A percentile compares a stretch with the other conserved stretches of the same genome.
phyloP scores from a whole-genome alignment of 1,284 basidiomycete genomes.

The Macrocystidia cucumis region DNA sequence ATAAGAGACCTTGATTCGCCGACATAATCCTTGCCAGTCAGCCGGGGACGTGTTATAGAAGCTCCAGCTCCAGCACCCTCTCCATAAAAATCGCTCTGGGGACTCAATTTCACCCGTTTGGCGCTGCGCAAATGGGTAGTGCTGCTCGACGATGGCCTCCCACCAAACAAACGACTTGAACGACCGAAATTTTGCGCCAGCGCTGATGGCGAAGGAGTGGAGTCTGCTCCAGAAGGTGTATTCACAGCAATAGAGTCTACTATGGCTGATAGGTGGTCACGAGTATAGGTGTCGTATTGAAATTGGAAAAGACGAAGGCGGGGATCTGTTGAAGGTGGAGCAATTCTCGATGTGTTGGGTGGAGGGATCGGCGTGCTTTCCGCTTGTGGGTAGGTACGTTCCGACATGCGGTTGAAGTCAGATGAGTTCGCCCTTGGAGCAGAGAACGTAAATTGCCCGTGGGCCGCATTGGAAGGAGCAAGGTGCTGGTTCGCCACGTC shows the following conservation, averaged over 20 bases:
- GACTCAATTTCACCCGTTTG: constrained; percentile 71
- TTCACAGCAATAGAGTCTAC: constrained; percentile 85
- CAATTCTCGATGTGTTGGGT: constrained; percentile 18
- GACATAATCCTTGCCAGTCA: constrained; percentile 54
- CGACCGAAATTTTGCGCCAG: constrained; percentile 33
- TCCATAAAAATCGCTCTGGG: constrained; percentile 43
- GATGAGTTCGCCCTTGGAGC: constrained; percentile 37
- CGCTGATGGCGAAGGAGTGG: constrained; percentile 35
- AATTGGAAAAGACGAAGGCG: constrained; percentile 84
- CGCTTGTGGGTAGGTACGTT: constrained; percentile 25
- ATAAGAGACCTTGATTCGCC: constrained; percentile 66
- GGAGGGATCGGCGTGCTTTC: constrained; percentile 50
- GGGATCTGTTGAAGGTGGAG: constrained; percentile 53
- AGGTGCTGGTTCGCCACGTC: constrained; percentile 31
- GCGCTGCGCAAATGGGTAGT: constrained; percentile 55
- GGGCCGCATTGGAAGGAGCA: constrained; percentile 31
- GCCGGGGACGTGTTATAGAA: constrained; percentile 38
- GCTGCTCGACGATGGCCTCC: constrained; percentile 24
- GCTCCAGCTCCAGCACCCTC: constrained; percentile 36
- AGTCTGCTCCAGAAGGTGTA: constrained; percentile 50
- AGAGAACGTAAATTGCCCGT: constrained; percentile 66
- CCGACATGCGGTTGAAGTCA: constrained; percentile 17
- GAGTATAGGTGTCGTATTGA: constrained; percentile 89
- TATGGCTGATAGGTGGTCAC: constrained; percentile 85
- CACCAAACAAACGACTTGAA: constrained; percentile 30